phyloP scores from a whole-genome alignment of 306 rosid species.

The Casuarina glauca region DNA sequence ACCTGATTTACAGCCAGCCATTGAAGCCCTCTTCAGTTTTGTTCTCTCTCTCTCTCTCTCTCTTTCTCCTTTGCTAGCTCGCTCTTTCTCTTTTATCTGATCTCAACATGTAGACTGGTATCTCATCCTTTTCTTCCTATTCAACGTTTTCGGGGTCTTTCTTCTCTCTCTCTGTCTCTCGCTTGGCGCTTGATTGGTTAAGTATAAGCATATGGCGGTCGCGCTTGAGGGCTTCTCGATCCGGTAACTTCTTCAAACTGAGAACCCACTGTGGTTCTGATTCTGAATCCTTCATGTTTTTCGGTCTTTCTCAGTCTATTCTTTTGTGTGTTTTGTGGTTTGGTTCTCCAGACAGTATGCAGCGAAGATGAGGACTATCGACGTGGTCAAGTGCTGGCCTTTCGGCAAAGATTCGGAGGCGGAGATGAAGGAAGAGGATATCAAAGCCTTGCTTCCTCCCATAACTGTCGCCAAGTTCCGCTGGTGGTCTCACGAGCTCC shows the following conservation, averaged over 20 bases:
- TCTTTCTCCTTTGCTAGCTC: background rate
- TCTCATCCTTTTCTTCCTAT: background rate
- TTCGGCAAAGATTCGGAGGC: slow-evolving; percentile 31
- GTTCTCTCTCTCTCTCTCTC: slow-evolving; percentile 13
- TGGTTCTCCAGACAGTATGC: slow-evolving; percentile 60
- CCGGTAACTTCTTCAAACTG: slow-evolving; percentile 44
- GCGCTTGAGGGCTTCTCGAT: slow-evolving; percentile 74
- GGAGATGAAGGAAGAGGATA: slow-evolving; percentile 26
- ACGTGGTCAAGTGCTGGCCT: slow-evolving; percentile 77
- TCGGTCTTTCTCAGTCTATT: background rate
- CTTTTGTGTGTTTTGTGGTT: background rate
- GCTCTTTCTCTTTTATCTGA: slow-evolving; percentile 1
- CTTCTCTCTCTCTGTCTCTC: background rate
- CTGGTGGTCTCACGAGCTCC: slow-evolving; percentile 69
- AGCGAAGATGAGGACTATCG: slow-evolving; percentile 66
- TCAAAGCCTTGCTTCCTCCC: slow-evolving; percentile 67
- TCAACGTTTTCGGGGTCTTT: background rate
- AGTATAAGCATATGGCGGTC: slow-evolving; percentile 50
- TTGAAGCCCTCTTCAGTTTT: too few relatives aligned
- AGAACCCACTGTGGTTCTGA: background rate
- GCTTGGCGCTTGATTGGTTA: background rate
- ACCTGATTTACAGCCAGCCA: too few relatives aligned
- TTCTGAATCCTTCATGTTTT: background rate
- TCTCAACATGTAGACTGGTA: background rate
- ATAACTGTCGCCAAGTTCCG: slow-evolving; percentile 60